A percentile compares a stretch with the other conserved stretches of the same genome.
Evolutionary conservation across 2,329 filamentous ascomycete genomes (phyloP).

Genomic region (Cladosporium phlei): DNA sequence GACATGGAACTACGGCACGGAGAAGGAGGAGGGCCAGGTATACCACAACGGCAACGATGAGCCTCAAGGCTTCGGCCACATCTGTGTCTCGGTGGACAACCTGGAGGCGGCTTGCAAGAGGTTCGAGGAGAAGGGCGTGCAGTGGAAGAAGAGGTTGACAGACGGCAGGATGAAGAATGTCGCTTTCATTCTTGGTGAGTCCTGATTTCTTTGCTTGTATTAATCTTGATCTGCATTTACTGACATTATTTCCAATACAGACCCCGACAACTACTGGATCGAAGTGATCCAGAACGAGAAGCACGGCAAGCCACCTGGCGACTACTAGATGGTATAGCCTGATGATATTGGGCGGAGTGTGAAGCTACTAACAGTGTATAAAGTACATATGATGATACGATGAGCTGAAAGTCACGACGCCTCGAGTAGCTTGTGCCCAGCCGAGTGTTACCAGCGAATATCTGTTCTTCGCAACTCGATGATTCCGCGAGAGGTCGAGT

Average conservation of each 20-base stretch:
- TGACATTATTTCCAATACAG: conserved; percentile 22
- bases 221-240: neutral
- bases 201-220: neutral
- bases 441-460: too few relatives aligned
- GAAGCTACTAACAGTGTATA: too few relatives aligned
- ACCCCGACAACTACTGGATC: conserved; percentile 80
- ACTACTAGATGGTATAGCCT: too few relatives aligned
- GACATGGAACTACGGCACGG: conserved; percentile 78
- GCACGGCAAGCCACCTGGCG: conserved; percentile 39
- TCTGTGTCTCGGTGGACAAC: conserved; percentile 83
- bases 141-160: conserved; percentile 93
- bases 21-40: conserved; percentile 75
- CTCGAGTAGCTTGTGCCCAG: too few relatives aligned
- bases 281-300: conserved; percentile 73
- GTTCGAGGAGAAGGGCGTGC: conserved; percentile 75
- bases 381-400: too few relatives aligned
- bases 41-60: conserved; percentile 92
- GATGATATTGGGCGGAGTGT: too few relatives aligned
- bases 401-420: too few relatives aligned
- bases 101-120: conserved; percentile 81
- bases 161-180: conserved; percentile 89
- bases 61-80: conserved; percentile 91
- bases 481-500: too few relatives aligned
- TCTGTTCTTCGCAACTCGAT: too few relatives aligned
- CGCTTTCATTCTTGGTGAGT: conserved; percentile 71